Conservation (phyloP, 2,329 filamentous ascomycete genomes). For the Fusarium sp. region DNA sequence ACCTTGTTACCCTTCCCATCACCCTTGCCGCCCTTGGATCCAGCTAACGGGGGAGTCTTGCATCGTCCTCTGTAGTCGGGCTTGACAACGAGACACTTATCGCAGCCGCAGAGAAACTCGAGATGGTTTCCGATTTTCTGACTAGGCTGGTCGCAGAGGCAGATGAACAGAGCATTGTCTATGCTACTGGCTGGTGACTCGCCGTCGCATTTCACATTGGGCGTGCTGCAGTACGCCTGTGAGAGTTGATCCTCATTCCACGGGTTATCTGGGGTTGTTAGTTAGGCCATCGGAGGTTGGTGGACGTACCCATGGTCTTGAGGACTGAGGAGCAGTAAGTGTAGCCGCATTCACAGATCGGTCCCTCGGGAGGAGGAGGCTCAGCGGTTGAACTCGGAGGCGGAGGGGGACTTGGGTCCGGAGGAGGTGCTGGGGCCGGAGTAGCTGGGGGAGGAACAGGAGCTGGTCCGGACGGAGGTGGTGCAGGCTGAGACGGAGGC, state of each 20-base stretch:
- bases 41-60: slow-evolving; percentile 49
- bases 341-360: slow-evolving; percentile 55
- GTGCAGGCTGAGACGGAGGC: neutral
- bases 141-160: slow-evolving; percentile 49
- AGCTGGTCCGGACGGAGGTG: slow-evolving; percentile 19
- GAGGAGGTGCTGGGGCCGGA: slow-evolving; percentile 38
- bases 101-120: slow-evolving; percentile 54
- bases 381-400: slow-evolving; percentile 32
- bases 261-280: slow-evolving; percentile 44
- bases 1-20: neutral
- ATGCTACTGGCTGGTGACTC: slow-evolving; percentile 46
- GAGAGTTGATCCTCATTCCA: slow-evolving; percentile 49
- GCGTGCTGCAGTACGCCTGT: slow-evolving; percentile 52
- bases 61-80: slow-evolving; percentile 55
- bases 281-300: neutral
- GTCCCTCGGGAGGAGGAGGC: slow-evolving; percentile 38
- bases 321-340: slow-evolving; percentile 55
- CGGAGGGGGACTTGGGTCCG: slow-evolving; percentile 30
- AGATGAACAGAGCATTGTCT: slow-evolving; percentile 51
- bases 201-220: slow-evolving; percentile 48
- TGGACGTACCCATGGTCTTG: slow-evolving; percentile 49
- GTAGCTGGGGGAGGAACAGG: slow-evolving; percentile 24
- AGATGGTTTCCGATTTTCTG: slow-evolving; percentile 49
- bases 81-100: slow-evolving; percentile 52
- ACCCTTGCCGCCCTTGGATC: neutral